These are phyloP conservation scores for Yamadazyma scolyti DNA, from an alignment of 805 yeast genomes.

Conservation along the genomic window DNA sequence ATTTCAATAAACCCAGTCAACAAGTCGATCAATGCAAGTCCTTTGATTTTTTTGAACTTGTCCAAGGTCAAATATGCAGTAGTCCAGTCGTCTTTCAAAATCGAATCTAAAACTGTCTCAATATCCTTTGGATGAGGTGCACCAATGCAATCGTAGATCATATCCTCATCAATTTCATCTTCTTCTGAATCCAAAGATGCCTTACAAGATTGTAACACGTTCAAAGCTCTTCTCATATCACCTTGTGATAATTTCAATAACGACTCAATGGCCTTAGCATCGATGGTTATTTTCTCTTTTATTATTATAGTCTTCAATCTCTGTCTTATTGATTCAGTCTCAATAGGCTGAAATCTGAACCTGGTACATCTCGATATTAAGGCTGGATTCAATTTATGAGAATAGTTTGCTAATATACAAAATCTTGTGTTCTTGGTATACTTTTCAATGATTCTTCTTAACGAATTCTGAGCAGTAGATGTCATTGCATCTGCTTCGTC, in stretches of 20 bases:
- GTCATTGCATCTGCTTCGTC: slow-evolving; percentile 98
- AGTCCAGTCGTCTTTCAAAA: slow-evolving; percentile 85
- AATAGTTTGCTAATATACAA: slow-evolving; percentile 92
- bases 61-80: slow-evolving; percentile 65
- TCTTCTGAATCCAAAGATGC: slow-evolving; percentile 50
- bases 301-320: slow-evolving; percentile 68
- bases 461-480: slow-evolving; percentile 78
- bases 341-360: slow-evolving; percentile 85
- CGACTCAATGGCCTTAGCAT: slow-evolving; percentile 58
- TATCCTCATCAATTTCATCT: slow-evolving; percentile 55
- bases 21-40: slow-evolving; percentile 86
- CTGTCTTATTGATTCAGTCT: slow-evolving; percentile 60
- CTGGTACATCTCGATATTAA: slow-evolving; percentile 91
- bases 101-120: slow-evolving; percentile 68
- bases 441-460: slow-evolving; percentile 82
- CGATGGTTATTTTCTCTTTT: slow-evolving; percentile 59
- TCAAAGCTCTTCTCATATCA: slow-evolving; percentile 93
- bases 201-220: slow-evolving; percentile 90
- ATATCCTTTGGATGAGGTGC: slow-evolving; percentile 90
- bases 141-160: slow-evolving; percentile 93
- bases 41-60: slow-evolving; percentile 66
- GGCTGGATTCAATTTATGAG: slow-evolving; percentile 95
- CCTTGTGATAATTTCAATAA: slow-evolving; percentile 77
- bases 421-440: slow-evolving; percentile 94
- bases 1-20: slow-evolving; percentile 72